phyloP scores from a whole-genome alignment of 179 eudicot species.

The Kewa caespitosa region DNA sequence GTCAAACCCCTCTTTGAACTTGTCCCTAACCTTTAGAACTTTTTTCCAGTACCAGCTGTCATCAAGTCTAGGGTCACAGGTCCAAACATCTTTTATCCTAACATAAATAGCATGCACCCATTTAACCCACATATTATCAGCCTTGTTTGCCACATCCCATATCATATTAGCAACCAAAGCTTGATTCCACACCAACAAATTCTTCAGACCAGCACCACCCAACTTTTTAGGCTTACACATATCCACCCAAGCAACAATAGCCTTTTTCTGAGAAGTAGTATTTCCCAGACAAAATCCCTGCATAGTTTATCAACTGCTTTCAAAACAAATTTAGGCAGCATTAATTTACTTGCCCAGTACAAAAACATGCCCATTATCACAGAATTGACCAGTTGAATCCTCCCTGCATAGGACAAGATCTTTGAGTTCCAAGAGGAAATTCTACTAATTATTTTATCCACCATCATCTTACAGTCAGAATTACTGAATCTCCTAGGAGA shows the following conservation, averaged over 20 bases:
- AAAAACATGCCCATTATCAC: not conserved
- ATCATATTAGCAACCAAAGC: not conserved
- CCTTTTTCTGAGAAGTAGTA: not conserved
- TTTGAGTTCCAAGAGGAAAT: not conserved
- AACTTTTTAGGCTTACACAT: not conserved
- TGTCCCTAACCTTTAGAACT: not conserved
- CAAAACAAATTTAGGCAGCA: not conserved
- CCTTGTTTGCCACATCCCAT: not conserved
- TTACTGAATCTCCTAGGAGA: not conserved
- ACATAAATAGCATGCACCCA: not conserved
- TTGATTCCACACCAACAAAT: not conserved
- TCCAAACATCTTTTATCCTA: not conserved
- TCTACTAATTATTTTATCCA: not conserved
- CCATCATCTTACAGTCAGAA: not conserved
- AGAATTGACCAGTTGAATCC: not conserved
- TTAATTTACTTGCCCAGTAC: not conserved
- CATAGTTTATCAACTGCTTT: not conserved
- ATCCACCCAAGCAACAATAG: not conserved
- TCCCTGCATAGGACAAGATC: not conserved
- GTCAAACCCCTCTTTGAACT: not conserved
- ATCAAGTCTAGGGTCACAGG: not conserved
- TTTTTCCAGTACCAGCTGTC: not conserved
- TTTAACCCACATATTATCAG: not conserved
- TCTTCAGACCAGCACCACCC: not conserved
- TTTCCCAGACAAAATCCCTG: not conserved